These are phyloP conservation scores for Ricinus communis DNA, from an alignment of 345 rosid genomes.

Conservation along the genomic window DNA sequence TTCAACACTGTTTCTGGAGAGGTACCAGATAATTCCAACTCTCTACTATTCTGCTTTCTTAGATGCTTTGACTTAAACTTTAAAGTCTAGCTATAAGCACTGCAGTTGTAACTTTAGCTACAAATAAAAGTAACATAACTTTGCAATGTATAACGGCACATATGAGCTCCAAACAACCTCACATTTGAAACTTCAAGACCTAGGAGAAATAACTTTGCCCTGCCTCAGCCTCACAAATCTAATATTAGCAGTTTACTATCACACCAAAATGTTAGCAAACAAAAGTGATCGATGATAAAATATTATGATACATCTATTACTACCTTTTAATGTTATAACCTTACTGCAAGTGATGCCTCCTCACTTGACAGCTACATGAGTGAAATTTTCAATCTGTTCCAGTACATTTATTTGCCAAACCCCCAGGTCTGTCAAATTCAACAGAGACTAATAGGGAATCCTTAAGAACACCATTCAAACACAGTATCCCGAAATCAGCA, in stretches of 20 bases:
- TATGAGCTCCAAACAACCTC: neutral
- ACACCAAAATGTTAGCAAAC: neutral
- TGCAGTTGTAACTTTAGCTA: neutral
- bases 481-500: no score
- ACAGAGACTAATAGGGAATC: neutral
- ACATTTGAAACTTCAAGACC: neutral
- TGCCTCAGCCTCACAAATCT: neutral
- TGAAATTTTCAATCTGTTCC: neutral
- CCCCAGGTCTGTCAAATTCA: neutral
- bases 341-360: neutral
- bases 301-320: neutral
- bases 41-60: neutral
- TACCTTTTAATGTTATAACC: neutral
- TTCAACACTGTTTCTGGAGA: conserved; percentile 95
- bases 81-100: neutral
- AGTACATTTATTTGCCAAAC: neutral
- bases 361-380: neutral
- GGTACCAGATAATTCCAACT: conserved; percentile 37
- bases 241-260: neutral
- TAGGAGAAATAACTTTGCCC: neutral
- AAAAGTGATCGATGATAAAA: neutral
- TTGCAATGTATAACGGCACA: neutral
- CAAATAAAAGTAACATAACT: neutral
- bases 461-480: neutral
- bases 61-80: neutral